These are phyloP conservation scores for Lotmaria passim DNA, from an alignment of 208 protist species.

Conservation along the genomic window DNA sequence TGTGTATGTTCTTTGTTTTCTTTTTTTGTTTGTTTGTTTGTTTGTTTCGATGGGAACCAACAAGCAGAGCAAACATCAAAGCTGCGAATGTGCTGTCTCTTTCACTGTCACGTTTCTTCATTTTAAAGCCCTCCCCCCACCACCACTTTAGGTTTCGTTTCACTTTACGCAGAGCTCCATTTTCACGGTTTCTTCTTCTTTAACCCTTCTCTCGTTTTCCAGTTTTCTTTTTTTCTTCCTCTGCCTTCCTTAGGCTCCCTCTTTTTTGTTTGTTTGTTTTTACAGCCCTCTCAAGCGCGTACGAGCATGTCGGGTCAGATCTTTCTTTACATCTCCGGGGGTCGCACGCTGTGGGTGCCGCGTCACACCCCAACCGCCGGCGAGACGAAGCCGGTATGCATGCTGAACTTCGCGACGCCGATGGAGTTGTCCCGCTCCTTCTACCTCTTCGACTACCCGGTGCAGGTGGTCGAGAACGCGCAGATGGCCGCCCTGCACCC, in stretches of 20 bases:
- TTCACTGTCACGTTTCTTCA: no score
- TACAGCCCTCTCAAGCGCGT: not conserved
- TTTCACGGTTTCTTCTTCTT: not conserved
- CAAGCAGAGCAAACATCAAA: no score
- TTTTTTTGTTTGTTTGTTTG: no score
- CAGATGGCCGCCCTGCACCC: constrained; percentile 53
- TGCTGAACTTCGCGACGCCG: constrained; percentile 71
- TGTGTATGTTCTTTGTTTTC: no score
- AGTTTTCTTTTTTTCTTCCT: constrained; percentile 16
- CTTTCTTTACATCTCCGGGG: constrained; percentile 73
- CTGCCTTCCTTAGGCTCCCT: constrained; percentile 14
- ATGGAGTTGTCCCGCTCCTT: constrained; percentile 81
- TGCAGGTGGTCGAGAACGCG: constrained; percentile 69
- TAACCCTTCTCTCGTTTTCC: constrained; percentile 14
- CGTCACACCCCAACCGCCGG: constrained; percentile 58
- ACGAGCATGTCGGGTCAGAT: constrained; percentile 66
- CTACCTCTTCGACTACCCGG: constrained; percentile 85
- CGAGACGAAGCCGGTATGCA: constrained; percentile 69
- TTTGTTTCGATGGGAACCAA: no score
- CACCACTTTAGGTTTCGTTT: no score
- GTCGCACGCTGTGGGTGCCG: constrained; percentile 89
- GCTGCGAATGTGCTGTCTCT: no score
- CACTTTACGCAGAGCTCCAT: no score
- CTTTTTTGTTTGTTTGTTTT: constrained; percentile 7
- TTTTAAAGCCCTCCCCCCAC: not conserved